phyloP scores from a whole-genome alignment of 495 filamentous ascomycete genomes.

The Cryomyces antarcticus region DNA sequence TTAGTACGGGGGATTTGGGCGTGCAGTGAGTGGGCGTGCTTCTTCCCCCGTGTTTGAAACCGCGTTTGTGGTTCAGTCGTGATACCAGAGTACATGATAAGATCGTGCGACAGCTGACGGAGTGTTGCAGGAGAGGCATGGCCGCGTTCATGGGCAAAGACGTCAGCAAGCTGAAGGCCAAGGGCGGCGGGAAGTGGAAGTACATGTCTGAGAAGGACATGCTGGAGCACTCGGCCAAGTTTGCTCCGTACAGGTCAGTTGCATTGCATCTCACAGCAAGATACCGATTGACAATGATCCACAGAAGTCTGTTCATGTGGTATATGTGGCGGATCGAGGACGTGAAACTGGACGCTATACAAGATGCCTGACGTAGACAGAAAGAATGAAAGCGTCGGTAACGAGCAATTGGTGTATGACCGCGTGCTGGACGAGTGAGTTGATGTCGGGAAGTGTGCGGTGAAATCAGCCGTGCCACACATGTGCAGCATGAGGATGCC shows the following conservation, averaged over 20 bases:
- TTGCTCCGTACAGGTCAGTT: conserved; percentile 60
- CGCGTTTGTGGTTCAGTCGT: not conserved
- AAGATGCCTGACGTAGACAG: not conserved
- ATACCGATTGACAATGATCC: not conserved
- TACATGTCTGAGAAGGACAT: conserved; percentile 92
- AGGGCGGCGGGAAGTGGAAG: conserved; percentile 70
- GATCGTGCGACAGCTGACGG: not conserved
- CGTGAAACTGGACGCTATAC: conserved; percentile 4
- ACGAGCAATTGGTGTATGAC: no score
- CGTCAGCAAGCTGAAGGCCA: conserved; percentile 61
- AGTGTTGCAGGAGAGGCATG: conserved; percentile 46
- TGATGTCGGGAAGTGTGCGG: no score
- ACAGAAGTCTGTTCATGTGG: conserved; percentile 64
- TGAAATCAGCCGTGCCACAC: no score
- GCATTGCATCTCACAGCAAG: conserved; percentile 2
- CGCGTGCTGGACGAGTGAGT: no score
- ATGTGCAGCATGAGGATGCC: no score
- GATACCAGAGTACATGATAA: not conserved
- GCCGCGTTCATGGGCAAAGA: conserved; percentile 71
- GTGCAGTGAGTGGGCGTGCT: conserved; percentile 43
- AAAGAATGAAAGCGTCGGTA: no score
- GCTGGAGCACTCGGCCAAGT: conserved; percentile 59
- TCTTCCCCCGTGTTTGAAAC: not conserved
- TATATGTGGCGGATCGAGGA: conserved; percentile 57
- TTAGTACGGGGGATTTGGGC: conserved; percentile 79